Base-by-base conservation (phyloP, 495 filamentous ascomycete species). In the Xylaria telfairii region DNA sequence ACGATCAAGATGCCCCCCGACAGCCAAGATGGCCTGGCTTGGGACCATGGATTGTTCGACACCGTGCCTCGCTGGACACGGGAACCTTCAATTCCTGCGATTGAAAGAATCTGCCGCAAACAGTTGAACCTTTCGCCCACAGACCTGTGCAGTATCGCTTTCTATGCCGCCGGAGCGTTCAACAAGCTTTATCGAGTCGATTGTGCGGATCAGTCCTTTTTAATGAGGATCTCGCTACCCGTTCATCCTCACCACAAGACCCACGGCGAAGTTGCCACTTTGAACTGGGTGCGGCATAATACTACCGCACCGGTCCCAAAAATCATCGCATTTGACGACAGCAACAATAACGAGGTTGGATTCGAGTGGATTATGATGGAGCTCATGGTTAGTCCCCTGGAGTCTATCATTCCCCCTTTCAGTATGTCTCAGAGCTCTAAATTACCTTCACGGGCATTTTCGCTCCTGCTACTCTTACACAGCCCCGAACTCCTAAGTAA, bases 311-410 rank as follows among this genome's bases (percentile, higher is more conserved):
- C 87, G 0, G 81, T 89, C 0, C 85, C 89, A 7, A 72, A 75
- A 6, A 79, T 90, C 32, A 66, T 83, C 21, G 81, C 81, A 24
- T 88, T 80, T 56, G 82, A 89, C 59, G 78, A 82, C 39, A 80
- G 82, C 1, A 62, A 69, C 15, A 57, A 79, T 10, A 88, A 86
- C 69, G 78, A 78, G 17, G 75, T 90, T 32, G 84, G 84, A 9
- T 88, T 87, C 71, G 88, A 89, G 79, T 91, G 88, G 88, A 85
- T 89, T 1, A 67, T 90, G 28, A 87, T 89, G 84, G 81, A 83
- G 30, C 76, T 73, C 63, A 74, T 89, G 68, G n/a, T n/a, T n/a
- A n/a, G n/a, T n/a, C n/a, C n/a, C n/a, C n/a, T n/a, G n/a, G n/a
- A n/a, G n/a, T n/a, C n/a, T n/a, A n/a, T n/a, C n/a, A n/a, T n/a